Base-by-base conservation (phyloP, 495 filamentous ascomycete genomes). In the Rusavskia elegans region DNA sequence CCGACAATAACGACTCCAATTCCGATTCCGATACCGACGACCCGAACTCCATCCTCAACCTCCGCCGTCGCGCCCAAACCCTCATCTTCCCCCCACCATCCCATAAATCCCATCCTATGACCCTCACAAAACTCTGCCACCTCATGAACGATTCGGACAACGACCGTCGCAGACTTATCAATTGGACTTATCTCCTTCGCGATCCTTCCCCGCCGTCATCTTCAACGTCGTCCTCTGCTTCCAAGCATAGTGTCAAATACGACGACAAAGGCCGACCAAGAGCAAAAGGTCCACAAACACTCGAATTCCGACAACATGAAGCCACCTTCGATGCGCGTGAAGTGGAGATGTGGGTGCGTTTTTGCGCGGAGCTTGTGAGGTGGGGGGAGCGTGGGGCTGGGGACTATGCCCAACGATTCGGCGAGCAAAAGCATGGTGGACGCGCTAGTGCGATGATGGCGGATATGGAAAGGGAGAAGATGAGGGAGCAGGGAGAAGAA, bases 261-360 rank as follows among this genome's bases (percentile, higher is more conserved):
- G 37, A 39, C 2, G 37, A 6, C 14, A 19, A 39, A 16, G 37
- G 37, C 17, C 14, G 37, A 19, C 16, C 16, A 5, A 20, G 41
- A 2, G 16, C 16, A 3, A 11, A 23, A 20, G 41, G 23, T 4
- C 41, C 58, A 0, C 46, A 50, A 3, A 60, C 52, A 0, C 0
- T 74, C 39, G 70, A 74, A 56, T 73, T 74, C 56, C 62, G 70
- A 16, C 65, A 71, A 45, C 66, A 66, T 16, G 58, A 38, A 8
- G 70, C 69, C 3, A 56, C 62, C 0, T 53, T 73, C 2, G 63
- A 68, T 37, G 45, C 60, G 0, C 30, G 44, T 1, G 63, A 56
- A 51, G 51, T 71, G 17, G 21, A 40, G 0, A 46, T 45, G 9
- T 72, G 69, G 68, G 52, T 61, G 3, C 14, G 42, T 5, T 61